Conservation (phyloP, 257 asterid genomes). For the Salvia rosmarinus region DNA sequence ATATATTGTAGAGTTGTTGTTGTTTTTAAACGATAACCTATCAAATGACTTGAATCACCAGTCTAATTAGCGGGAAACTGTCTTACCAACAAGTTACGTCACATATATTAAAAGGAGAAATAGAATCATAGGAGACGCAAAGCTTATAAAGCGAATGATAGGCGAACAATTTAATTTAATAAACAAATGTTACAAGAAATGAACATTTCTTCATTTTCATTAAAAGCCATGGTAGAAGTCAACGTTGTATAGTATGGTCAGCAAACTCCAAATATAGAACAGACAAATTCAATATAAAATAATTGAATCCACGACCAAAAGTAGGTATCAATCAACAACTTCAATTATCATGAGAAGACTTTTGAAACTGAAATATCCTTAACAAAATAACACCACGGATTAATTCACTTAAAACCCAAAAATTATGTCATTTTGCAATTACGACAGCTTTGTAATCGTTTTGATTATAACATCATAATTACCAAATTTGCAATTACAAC, state of each 20-base stretch:
- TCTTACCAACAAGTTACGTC: too few relatives aligned
- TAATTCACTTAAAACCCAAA: too few relatives aligned
- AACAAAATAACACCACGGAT: neutral
- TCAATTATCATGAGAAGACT: neutral
- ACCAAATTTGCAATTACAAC: too few relatives aligned
- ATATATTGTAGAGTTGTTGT: neutral
- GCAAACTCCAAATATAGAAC: neutral
- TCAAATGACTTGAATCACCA: too few relatives aligned
- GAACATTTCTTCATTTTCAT: neutral
- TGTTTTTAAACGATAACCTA: too few relatives aligned
- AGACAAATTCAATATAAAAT: constrained; percentile 6
- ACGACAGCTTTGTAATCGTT: too few relatives aligned
- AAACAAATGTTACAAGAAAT: neutral
- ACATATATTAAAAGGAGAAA: neutral
- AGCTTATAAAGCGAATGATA: neutral
- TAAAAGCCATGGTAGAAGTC: constrained; percentile 17
- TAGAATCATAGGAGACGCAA: neutral
- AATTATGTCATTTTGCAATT: too few relatives aligned
- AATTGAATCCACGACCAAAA: constrained; percentile 5
- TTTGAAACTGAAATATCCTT: neutral
- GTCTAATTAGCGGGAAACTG: too few relatives aligned
- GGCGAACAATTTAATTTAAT: neutral
- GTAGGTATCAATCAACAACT: neutral
- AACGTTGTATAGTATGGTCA: neutral
- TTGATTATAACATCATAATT: too few relatives aligned